Evolutionary conservation across 306 rosid genomes (phyloP).

Genomic region (Vigna mungo): DNA sequence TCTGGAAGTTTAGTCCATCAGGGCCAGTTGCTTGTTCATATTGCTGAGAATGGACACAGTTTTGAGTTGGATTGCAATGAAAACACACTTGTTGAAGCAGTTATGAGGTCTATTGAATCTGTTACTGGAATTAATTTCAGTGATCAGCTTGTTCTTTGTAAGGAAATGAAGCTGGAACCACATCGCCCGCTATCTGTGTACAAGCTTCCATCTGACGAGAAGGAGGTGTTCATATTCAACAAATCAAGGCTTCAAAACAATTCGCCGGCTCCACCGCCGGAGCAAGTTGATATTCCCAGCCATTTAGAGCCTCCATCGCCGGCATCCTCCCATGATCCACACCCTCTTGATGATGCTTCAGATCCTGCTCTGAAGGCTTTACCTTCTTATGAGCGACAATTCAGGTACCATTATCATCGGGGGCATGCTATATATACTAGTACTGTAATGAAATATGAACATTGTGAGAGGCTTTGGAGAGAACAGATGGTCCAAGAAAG

Average conservation of each 20-base stretch:
- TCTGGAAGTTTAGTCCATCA: slow-evolving; percentile 56
- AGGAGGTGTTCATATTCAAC: slow-evolving; percentile 82
- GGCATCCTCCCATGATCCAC: slow-evolving; percentile 69
- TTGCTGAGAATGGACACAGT: slow-evolving; percentile 92
- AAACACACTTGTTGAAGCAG: slow-evolving; percentile 69
- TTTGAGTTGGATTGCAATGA: slow-evolving; percentile 76
- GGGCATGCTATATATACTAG: slow-evolving; percentile 67
- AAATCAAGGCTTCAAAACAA: slow-evolving; percentile 75
- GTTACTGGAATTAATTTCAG: slow-evolving; percentile 56
- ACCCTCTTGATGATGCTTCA: slow-evolving; percentile 85
- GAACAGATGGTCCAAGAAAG: slow-evolving; percentile 94
- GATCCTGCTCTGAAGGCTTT: slow-evolving; percentile 98
- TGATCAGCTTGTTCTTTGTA: slow-evolving; percentile 91
- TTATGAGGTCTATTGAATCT: slow-evolving; percentile 73
- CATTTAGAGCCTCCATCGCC: slow-evolving; percentile 68
- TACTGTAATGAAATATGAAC: slow-evolving; percentile 66
- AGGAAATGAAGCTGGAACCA: slow-evolving; percentile 78
- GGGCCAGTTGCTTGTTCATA: slow-evolving; percentile 79
- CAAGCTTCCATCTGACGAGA: slow-evolving; percentile 84
- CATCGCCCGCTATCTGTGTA: slow-evolving; percentile 73
- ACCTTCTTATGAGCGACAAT: slow-evolving; percentile 90
- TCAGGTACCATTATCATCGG: slow-evolving; percentile 76
- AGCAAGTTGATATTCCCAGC: slow-evolving; percentile 61
- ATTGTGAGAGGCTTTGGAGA: slow-evolving; percentile 78
- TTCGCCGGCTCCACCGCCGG: slow-evolving; percentile 65